Evolutionary conservation across 441 rosid species (phyloP).

Genomic region (Bruguiera hainesii): DNA sequence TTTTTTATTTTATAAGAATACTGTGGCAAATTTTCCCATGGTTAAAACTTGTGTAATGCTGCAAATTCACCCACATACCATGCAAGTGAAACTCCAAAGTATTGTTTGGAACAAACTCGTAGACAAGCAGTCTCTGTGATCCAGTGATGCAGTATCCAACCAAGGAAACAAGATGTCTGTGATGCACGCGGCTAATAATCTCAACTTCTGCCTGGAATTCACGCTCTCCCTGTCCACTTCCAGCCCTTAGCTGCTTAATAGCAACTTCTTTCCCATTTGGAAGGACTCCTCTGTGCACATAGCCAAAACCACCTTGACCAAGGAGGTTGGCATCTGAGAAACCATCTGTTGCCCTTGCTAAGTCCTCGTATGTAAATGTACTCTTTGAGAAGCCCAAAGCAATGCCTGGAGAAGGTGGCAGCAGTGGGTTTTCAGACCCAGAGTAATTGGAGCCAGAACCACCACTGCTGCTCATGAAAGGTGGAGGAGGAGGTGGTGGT

Average conservation of each 20-base stretch:
- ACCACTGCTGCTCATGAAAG: conserved; percentile 71
- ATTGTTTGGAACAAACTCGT: conserved; percentile 93
- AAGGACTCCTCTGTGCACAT: conserved; percentile 86
- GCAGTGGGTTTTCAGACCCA: conserved; percentile 49
- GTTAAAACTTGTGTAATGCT: conserved; percentile 26
- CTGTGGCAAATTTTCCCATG: no score
- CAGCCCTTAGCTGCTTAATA: conserved; percentile 82
- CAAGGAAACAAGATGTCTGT: conserved; percentile 89
- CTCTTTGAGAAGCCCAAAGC: conserved; percentile 76
- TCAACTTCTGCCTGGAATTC: conserved; percentile 98
- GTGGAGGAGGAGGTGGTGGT: conserved; percentile 71
- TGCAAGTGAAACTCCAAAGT: conserved; percentile 93
- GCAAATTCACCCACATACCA: conserved; percentile 37
- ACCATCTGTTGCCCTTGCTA: conserved; percentile 82
- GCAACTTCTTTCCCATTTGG: conserved; percentile 97
- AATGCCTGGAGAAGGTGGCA: conserved; percentile 79
- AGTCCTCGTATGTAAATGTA: conserved; percentile 78
- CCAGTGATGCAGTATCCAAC: conserved; percentile 92
- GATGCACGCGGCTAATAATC: conserved; percentile 95
- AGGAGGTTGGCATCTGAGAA: conserved; percentile 86
- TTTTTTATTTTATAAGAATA: no score
- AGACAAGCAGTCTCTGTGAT: conserved; percentile 74
- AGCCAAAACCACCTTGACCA: conserved; percentile 98
- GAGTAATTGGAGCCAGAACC: conserved; percentile 78
- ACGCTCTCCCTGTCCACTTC: conserved; percentile 98